Evolutionary conservation across 306 rosid genomes (phyloP).

Genomic region (Pachyrhizus erosus): DNA sequence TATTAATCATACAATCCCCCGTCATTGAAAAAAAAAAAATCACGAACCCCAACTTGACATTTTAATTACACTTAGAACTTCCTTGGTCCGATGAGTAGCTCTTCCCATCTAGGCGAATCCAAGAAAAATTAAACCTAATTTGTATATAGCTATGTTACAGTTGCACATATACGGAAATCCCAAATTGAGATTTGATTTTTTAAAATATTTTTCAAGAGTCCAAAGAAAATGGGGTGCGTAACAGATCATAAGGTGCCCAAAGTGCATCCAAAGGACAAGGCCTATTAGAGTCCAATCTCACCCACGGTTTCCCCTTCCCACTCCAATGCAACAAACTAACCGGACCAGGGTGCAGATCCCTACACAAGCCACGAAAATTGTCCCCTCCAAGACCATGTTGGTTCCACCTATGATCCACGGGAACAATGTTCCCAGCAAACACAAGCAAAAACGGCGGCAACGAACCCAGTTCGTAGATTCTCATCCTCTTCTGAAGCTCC

Average conservation of each 20-base stretch:
- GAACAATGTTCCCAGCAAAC: conserved; percentile 76
- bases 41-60: no score
- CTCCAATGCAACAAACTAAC: conserved; percentile 98
- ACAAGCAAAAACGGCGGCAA: conserved; percentile 87
- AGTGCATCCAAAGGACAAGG: conserved; percentile 95
- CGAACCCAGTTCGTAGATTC: conserved; percentile 85
- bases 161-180: no score
- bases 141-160: no score
- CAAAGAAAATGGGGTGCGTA: conserved; percentile 77
- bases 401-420: conserved; percentile 90
- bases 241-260: conserved; percentile 94
- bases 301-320: conserved; percentile 99
- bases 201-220: conserved; percentile 66
- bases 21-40: no score
- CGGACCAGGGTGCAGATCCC: conserved; percentile 84
- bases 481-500: conserved; percentile 86
- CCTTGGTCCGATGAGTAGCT: no score
- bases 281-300: conserved; percentile 76
- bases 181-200: no score
- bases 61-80: no score
- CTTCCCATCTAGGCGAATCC: no score
- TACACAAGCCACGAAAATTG: conserved; percentile 78
- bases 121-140: no score
- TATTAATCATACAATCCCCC: no score
- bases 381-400: conserved; percentile 96